Evolutionary conservation across 2,329 filamentous ascomycete genomes (phyloP).

Genomic region (Ceratocystis cubensis): DNA sequence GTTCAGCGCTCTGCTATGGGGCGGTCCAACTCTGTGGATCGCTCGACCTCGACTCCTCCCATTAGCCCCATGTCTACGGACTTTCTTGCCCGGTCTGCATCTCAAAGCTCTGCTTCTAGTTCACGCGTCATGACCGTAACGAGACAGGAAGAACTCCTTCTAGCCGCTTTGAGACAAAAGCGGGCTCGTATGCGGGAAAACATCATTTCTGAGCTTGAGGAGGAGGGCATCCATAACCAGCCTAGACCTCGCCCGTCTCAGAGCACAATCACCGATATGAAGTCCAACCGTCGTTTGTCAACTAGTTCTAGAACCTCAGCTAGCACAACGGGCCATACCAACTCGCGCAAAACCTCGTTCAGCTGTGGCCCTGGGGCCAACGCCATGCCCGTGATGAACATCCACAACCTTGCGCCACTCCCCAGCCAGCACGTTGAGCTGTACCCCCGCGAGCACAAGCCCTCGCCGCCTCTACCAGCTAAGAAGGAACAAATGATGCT

Average conservation of each 20-base stretch:
- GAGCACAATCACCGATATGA: not conserved
- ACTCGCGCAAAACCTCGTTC: slow-evolving; percentile 16
- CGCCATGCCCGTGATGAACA: not conserved
- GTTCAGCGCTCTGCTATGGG: slow-evolving; percentile 16
- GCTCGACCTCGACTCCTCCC: slow-evolving; percentile 39
- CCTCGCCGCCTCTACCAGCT: slow-evolving; percentile 12
- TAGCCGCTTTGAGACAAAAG: slow-evolving; percentile 45
- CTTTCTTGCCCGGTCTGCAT: slow-evolving; percentile 33
- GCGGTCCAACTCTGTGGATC: slow-evolving; percentile 28
- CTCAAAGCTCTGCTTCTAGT: slow-evolving; percentile 30
- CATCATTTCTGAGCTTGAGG: slow-evolving; percentile 34
- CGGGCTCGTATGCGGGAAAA: slow-evolving; percentile 43
- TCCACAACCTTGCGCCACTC: not conserved
- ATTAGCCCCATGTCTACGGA: slow-evolving; percentile 42
- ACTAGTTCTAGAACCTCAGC: slow-evolving; percentile 12
- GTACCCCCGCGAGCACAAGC: slow-evolving; percentile 22
- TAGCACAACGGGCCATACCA: slow-evolving; percentile 15
- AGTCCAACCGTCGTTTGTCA: slow-evolving; percentile 10
- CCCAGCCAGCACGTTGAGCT: not conserved
- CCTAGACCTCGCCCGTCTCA: slow-evolving; percentile 5
- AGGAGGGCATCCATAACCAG: slow-evolving; percentile 21
- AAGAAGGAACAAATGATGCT: slow-evolving; percentile 20
- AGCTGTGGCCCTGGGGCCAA: slow-evolving; percentile 2
- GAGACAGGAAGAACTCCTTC: slow-evolving; percentile 44
- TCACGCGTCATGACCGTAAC: slow-evolving; percentile 45